A percentile compares a stretch with the other conserved stretches of the same genome.
These are phyloP conservation scores for Durotheca rogersii DNA, from an alignment of 495 filamentous ascomycete genomes.

Conservation along the genomic window DNA sequence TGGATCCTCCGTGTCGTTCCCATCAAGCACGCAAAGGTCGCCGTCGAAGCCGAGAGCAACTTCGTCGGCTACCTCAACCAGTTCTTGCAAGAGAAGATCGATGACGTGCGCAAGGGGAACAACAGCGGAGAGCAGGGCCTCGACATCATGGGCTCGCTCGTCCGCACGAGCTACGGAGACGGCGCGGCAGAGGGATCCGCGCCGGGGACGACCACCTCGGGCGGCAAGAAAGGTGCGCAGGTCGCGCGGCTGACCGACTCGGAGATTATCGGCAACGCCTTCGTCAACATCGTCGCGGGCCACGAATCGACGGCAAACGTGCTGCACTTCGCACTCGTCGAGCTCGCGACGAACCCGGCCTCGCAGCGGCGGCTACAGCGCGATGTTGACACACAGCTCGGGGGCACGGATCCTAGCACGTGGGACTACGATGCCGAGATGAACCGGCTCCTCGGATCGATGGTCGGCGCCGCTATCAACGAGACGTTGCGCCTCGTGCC, in stretches of 20 bases:
- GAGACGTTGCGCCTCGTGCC: conserved; percentile 66
- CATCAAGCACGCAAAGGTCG: conserved; percentile 47
- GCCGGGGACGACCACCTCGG: conserved; percentile 1
- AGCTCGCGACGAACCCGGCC: conserved; percentile 59
- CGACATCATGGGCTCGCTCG: conserved; percentile 64
- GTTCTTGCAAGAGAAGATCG: conserved; percentile 56
- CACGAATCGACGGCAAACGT: conserved; percentile 73
- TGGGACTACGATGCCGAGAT: conserved; percentile 65
- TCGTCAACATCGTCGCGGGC: conserved; percentile 69
- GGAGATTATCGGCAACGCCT: conserved; percentile 70
- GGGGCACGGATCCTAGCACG: conserved; percentile 47
- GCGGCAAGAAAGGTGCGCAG: conserved; percentile 17
- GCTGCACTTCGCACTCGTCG: conserved; percentile 61
- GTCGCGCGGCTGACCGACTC: conserved; percentile 47
- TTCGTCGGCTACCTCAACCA: conserved; percentile 66
- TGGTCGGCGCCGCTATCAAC: conserved; percentile 67
- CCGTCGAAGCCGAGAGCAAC: conserved; percentile 56
- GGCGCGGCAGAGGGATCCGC: conserved; percentile 4
- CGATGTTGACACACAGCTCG: conserved; percentile 60
- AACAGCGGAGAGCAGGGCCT: conserved; percentile 48
- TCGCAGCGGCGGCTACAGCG: conserved; percentile 60
- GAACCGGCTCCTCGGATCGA: conserved; percentile 56
- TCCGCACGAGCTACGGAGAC: conserved; percentile 47
- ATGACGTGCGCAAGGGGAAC: conserved; percentile 49
- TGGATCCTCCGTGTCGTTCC: conserved; percentile 54